Evolutionary conservation across 1,139 yeast species (phyloP), one percentile per base, ranked within the genome.

Genomic region (Neolecta irregularis): DNA sequence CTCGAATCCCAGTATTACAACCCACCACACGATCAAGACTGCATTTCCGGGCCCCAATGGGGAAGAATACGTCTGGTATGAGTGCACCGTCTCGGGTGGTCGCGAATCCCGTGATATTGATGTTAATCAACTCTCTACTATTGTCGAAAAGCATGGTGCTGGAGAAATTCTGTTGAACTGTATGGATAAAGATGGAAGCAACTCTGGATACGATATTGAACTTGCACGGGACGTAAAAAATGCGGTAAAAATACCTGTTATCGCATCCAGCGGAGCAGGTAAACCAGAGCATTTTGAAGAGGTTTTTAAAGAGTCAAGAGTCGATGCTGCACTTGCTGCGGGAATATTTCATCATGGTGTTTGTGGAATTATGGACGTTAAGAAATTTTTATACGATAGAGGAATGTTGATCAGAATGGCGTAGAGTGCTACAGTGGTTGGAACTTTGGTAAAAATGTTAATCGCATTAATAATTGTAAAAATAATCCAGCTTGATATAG

Each of bases 251-350:
- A 77, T 88, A 35, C 98, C 98, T 0, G 95, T 88, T 1, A 88
- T 88, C 55, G 96, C 98, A 0, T 81, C 95, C 15, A 76, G 92
- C 41, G 98, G 98, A 34, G 98, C 98, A 5, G 98, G 98, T 32
- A 71, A 62, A 26, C 98, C 98, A 2, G 67, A 63, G 39, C 96
- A 88, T 58, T 88, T 88, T 54, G 71, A 69, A 44, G 81, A 85
- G 46, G 98, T 81, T 1, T 88, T 88, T 52, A 64, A 64, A 35
- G 65, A 73, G 31, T 81, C 95, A 20, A 66, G 70, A 3, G 76
- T 88, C 2, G 98, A 88, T 58, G 98, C 98, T 33, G 96, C 98
- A 8, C 64, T 88, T 37, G 98, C 98, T 21, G 98, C 98, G 3
- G 98, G 98, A 32, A 75, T 88, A 72, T 88, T 88, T 62, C 98